phyloP scores from a whole-genome alignment of 78 protist genomes.

The Dictyostelium discoideum region DNA sequence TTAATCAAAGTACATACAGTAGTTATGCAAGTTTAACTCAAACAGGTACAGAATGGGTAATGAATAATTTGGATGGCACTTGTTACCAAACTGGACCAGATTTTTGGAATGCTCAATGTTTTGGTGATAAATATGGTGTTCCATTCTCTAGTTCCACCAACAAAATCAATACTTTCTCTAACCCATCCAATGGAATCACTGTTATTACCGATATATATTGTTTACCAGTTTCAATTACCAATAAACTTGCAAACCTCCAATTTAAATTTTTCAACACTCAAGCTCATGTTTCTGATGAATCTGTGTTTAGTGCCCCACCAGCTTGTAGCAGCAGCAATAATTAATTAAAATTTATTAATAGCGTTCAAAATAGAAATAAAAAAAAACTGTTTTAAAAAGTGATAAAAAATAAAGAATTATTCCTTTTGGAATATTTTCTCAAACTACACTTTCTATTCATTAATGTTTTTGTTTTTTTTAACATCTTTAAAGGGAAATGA shows the following conservation, averaged over 20 bases:
- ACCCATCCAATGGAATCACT: not conserved
- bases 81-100: conserved; percentile 58
- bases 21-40: not conserved
- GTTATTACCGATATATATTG: not conserved
- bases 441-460: too few relatives aligned
- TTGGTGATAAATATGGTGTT: conserved; percentile 2
- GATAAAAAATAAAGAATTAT: too few relatives aligned
- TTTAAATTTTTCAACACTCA: not conserved
- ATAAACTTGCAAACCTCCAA: not conserved
- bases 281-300: not conserved
- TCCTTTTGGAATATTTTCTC: too few relatives aligned
- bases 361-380: too few relatives aligned
- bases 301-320: not conserved
- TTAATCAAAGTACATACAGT: conserved; percentile 43
- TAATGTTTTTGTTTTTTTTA: too few relatives aligned
- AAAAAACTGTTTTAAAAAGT: too few relatives aligned
- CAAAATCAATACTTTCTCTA: not conserved
- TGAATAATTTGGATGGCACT: not conserved
- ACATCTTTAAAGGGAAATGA: too few relatives aligned
- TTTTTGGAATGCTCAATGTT: conserved; percentile 36
- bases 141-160: not conserved
- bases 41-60: conserved; percentile 52
- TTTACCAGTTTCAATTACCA: not conserved
- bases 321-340: not conserved
- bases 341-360: too few relatives aligned